A percentile compares a stretch with the other conserved stretches of the same genome.
Conservation (phyloP, 148 eudicot genomes). For the Arbutus unedo region DNA sequence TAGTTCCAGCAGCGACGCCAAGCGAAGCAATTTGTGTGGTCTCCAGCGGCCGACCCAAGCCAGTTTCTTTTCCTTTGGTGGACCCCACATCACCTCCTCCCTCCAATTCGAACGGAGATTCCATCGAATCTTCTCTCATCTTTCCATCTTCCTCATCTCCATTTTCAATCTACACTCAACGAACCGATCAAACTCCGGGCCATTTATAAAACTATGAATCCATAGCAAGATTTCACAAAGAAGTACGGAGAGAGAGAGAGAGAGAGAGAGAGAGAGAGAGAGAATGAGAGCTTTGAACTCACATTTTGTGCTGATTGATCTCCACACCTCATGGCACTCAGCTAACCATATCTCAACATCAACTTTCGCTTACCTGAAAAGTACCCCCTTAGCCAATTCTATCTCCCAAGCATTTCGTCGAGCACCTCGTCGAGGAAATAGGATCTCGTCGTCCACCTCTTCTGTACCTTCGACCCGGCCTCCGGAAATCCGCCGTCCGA, state of each 20-base stretch:
- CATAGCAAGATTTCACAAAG: neutral
- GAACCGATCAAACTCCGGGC: neutral
- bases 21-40: neutral
- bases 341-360: conserved; percentile 44
- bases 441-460: conserved; percentile 34
- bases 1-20: neutral
- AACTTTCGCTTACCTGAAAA: conserved; percentile 41
- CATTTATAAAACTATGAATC: neutral
- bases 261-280: neutral
- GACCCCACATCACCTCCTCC: conserved; percentile 20
- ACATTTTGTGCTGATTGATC: conserved; percentile 71
- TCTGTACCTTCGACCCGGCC: conserved; percentile 39
- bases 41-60: neutral
- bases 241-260: neutral
- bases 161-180: neutral
- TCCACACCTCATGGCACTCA: conserved; percentile 60
- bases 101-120: conserved; percentile 39
- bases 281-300: conserved; percentile 66
- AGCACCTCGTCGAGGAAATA: conserved; percentile 42
- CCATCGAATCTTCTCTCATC: conserved; percentile 42
- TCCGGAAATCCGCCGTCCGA: conserved; percentile 72
- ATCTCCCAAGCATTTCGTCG: conserved; percentile 75
- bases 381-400: conserved; percentile 23
- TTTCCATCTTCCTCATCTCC: conserved; percentile 3
- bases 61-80: conserved; percentile 14